A percentile compares a stretch with the other conserved stretches of the same genome.
phyloP scores from a whole-genome alignment of 2,329 filamentous ascomycete genomes.

The Bipolaris zeicola region DNA sequence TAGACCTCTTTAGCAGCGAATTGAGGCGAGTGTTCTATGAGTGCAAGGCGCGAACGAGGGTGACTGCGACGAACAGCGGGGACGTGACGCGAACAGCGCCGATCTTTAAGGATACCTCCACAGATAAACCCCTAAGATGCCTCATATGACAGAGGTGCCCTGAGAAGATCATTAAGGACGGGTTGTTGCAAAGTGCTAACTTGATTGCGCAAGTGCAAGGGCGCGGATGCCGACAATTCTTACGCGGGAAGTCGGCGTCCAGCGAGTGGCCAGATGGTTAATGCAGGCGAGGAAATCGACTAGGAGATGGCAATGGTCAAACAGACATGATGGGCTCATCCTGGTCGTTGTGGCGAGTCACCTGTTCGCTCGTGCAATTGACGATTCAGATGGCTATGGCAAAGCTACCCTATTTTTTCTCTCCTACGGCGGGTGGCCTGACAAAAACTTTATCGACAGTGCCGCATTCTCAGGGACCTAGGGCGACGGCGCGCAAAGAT shows the following conservation, averaged over 20 bases:
- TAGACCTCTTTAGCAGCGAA: not conserved
- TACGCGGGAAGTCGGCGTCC: not conserved
- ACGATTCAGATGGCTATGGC: not conserved
- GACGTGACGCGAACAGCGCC: not conserved
- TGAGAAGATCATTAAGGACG: not conserved
- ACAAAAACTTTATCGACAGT: not conserved
- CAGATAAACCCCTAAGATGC: not conserved
- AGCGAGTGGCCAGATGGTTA: not conserved
- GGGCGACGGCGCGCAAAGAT: too few relatives aligned
- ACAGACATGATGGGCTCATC: constrained; percentile 1
- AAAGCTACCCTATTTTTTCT: not conserved
- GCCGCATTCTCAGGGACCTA: too few relatives aligned
- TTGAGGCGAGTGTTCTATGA: not conserved
- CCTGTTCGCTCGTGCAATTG: not conserved
- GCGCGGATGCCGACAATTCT: not conserved
- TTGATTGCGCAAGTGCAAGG: not conserved
- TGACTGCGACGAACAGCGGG: not conserved
- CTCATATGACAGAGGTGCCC: not conserved
- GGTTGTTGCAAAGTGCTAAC: not conserved
- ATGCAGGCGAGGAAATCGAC: not conserved
- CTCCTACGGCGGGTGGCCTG: not conserved
- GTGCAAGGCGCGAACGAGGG: not conserved
- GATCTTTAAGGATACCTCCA: constrained; percentile 11
- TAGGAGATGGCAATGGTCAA: not conserved
- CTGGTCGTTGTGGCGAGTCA: not conserved